Base-by-base conservation (phyloP, 768 basidiomycete genomes). In the Chlorophyllum brunneum region DNA sequence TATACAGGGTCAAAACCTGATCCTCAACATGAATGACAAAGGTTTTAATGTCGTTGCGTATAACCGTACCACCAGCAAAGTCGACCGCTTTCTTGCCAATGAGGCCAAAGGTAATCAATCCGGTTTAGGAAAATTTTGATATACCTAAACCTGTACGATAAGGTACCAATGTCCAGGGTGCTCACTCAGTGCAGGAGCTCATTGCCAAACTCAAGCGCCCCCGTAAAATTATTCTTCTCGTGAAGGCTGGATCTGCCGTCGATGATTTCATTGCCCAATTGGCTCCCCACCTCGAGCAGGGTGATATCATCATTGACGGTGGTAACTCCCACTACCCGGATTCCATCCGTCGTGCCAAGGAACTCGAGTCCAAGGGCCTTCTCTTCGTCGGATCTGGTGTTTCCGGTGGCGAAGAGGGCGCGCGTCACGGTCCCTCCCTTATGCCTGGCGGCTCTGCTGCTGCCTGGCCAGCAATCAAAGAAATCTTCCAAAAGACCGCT, bases 281-380 rank as follows among this genome's bases (percentile, higher is more conserved):
- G 55, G 80, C 79, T 55, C 94, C 95, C 50, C 74, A 86, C 69
- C 88, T 99, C 60, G 95, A 98, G 68, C 70, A 83, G 65, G 97
- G 97, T 61, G 97, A 99, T 72, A 98, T 99, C 77, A 82, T 99
- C 78, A 98, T 99, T 61, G 97, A 99, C 70, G 97, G 97, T 63
- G 97, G 97, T 64, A 99, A 99, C 76, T 98, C 95, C 39, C 94
- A 98, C 72, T 99, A 90, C 77, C 97, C 97, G 56, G 97, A 99
- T 70, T 90, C 92, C 30, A 95, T 95, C 73, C 94, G 97, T 63
- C 92, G 97, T 64, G 79, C 86, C 63, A 73, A 91, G 67, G 93
- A 95, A 66, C 86, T 98, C 63, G 95, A 98, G 72, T 65, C 82
- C 54, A 95, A 98, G 77, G 95, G 95, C 48, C 76, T 98, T 63